These are phyloP conservation scores for Penicillium sp. DNA, from an alignment of 2,329 filamentous ascomycete species.

Conservation along the genomic window DNA sequence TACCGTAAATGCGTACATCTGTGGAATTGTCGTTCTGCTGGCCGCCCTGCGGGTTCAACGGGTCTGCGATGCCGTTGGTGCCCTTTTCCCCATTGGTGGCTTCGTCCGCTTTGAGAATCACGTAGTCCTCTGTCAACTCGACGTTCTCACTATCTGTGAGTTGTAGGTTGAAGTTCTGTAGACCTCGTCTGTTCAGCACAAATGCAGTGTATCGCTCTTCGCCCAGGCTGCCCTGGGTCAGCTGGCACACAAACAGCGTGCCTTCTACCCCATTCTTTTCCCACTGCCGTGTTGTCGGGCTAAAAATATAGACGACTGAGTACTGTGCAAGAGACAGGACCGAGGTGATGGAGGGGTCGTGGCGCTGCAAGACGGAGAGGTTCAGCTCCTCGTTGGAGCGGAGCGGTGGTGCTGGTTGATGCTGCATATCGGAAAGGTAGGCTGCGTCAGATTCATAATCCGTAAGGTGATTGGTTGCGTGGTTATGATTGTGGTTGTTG, in stretches of 20 bases:
- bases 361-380: conserved; percentile 73
- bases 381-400: conserved; percentile 84
- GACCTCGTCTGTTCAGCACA: conserved; percentile 65
- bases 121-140: conserved; percentile 60
- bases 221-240: conserved; percentile 42
- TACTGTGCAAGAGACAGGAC: conserved; percentile 81
- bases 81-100: conserved; percentile 23
- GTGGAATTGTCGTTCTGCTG: conserved; percentile 9
- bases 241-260: conserved; percentile 78
- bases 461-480: conserved; percentile 25
- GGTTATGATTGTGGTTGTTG: conserved; percentile 10
- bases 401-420: conserved; percentile 39
- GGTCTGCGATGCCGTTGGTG: conserved; percentile 19
- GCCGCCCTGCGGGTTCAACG: conserved; percentile 9
- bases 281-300: conserved; percentile 62
- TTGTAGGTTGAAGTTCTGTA: conserved; percentile 66
- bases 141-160: conserved; percentile 56
- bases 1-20: conserved; percentile 50
- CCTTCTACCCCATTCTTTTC: conserved; percentile 83
- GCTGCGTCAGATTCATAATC: conserved; percentile 66
- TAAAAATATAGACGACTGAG: conserved; percentile 79
- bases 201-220: conserved; percentile 57
- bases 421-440: conserved; percentile 41
- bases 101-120: conserved; percentile 53
- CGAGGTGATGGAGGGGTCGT: conserved; percentile 66